These are phyloP conservation scores for Chondrus crispus DNA, from an alignment of 23 red algal species.

Conservation along the genomic window DNA sequence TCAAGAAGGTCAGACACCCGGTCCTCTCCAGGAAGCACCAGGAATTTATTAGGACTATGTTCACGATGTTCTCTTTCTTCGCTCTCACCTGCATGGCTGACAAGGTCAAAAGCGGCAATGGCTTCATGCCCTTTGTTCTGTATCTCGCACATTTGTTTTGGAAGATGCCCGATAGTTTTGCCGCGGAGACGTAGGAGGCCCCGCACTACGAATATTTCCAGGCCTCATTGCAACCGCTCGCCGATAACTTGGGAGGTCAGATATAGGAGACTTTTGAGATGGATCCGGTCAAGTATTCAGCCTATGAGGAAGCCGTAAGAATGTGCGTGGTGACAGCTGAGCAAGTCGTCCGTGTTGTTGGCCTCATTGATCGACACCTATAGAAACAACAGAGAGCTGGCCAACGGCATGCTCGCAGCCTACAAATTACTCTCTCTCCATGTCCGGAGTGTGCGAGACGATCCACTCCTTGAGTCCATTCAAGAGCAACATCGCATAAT, in stretches of 20 bases:
- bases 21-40: slow-evolving; percentile 79
- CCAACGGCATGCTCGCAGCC: too few species aligned
- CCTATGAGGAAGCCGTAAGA: slow-evolving; percentile 81
- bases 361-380: too few species aligned
- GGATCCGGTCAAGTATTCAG: slow-evolving; percentile 80
- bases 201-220: slow-evolving; percentile 87
- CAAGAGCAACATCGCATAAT: too few species aligned
- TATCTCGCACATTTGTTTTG: slow-evolving; percentile 85
- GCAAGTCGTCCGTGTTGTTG: too few species aligned
- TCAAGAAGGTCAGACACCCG: slow-evolving; percentile 81
- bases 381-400: too few species aligned
- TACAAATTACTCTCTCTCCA: too few species aligned
- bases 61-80: slow-evolving; percentile 60
- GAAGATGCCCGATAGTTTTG: slow-evolving; percentile 59
- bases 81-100: slow-evolving; percentile 54
- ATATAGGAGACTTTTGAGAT: slow-evolving; percentile 92
- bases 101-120: slow-evolving; percentile 67
- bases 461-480: too few species aligned
- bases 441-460: too few species aligned
- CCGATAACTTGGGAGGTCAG: slow-evolving; percentile 77
- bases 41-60: slow-evolving; percentile 65
- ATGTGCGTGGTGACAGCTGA: slow-evolving; percentile 52
- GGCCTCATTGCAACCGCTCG: slow-evolving; percentile 80
- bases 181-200: slow-evolving; percentile 60
- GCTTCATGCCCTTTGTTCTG: slow-evolving; percentile 72